Evolutionary conservation across 805 yeast genomes (phyloP), one percentile per base, ranked within the genome.

Genomic region (Henningerozyma blattae): DNA sequence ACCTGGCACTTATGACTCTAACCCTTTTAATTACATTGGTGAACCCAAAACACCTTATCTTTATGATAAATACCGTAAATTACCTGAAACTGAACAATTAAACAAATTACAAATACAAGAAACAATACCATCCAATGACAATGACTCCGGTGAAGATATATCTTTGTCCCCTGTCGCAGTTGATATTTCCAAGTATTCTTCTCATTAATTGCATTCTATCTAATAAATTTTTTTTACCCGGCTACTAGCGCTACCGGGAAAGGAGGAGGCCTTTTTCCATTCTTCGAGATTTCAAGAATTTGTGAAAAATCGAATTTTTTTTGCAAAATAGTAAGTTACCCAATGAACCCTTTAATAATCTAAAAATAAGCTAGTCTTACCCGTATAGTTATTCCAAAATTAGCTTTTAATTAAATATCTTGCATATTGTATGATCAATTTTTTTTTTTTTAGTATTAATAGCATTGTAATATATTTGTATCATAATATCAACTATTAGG

Each of bases 41-140:
- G 22, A 20, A 20, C 35, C 9, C 35, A 38, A 27, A 29, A 34
- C 18, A 37, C 32, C 14, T 34, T n/a, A 28, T 13, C 32, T 41
- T 33, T 52, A 52, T 39, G 46, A 44, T 34, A 52, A 50, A 37
- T 54, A 52, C 32, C 57, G 56, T 3, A 45, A 41, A 18, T 44
- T 54, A n/a, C 59, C 59, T 24, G 47, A 44, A 35, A 50, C 58
- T 10, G 58, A 51, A 32, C 32, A 40, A 12, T 39, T 52, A 8
- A 41, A 39, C 24, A 45, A 47, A 31, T n/a, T n/a, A n/a, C n/a
- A n/a, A n/a, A n/a, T n/a, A n/a, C n/a, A n/a, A n/a, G n/a, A n/a
- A n/a, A n/a, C n/a, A n/a, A n/a, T n/a, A n/a, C n/a, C n/a, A n/a
- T n/a, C n/a, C n/a, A n/a, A n/a, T n/a, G n/a, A n/a, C n/a, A n/a